Conservation (phyloP, 805 yeast species). For the Saturnispora bothae region DNA sequence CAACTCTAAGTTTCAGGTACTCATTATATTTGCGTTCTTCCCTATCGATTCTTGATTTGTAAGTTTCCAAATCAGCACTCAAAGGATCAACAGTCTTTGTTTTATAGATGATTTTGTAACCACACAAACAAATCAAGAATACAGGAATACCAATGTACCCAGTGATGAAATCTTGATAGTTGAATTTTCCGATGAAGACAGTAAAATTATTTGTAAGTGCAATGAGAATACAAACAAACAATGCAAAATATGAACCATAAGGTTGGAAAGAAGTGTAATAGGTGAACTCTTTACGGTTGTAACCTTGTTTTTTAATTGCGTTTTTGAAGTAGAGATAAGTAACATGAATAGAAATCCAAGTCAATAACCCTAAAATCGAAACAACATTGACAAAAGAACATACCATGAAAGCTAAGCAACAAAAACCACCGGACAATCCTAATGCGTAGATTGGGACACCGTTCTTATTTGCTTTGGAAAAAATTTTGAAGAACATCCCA, state of each 20-base stretch:
- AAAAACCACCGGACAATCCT: constrained; percentile 40
- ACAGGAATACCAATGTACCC: constrained; percentile 72
- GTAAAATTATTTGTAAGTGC: constrained; percentile 62
- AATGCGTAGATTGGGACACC: constrained; percentile 66
- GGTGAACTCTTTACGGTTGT: constrained; percentile 43
- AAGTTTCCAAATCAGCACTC: constrained; percentile 53
- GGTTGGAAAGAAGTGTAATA: constrained; percentile 63
- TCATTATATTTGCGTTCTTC: constrained; percentile 34
- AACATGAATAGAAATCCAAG: constrained; percentile 63
- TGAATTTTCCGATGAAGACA: constrained; percentile 48
- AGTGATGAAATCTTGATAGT: constrained; percentile 59
- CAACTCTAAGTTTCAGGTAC: constrained; percentile 10
- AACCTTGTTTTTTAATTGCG: constrained; percentile 60
- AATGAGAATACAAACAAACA: constrained; percentile 42
- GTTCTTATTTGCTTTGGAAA: constrained; percentile 50
- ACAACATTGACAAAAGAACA: constrained; percentile 67
- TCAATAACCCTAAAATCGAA: constrained; percentile 62
- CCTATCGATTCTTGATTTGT: constrained; percentile 44
- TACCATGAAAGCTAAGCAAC: constrained; percentile 62
- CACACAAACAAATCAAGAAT: constrained; percentile 41
- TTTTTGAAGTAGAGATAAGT: constrained; percentile 57
- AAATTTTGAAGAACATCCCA: constrained; percentile 63
- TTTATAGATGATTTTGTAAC: constrained; percentile 46
- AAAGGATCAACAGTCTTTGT: constrained; percentile 38
- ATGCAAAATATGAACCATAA: constrained; percentile 51